Conservation (phyloP, 1,139 yeast species). For the Sporopachydermia cereana region DNA sequence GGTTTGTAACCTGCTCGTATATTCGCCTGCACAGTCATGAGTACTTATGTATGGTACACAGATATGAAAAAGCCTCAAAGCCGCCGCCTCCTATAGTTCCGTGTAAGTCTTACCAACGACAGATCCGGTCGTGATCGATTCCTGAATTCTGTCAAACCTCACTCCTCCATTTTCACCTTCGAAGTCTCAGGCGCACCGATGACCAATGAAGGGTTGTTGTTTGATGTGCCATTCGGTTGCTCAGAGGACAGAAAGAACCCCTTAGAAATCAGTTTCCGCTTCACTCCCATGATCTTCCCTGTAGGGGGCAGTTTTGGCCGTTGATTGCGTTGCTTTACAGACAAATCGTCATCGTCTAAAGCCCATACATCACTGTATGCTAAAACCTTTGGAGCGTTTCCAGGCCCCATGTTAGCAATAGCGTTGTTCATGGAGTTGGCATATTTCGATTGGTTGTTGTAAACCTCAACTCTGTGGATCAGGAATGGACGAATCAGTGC, state of each 20-base stretch:
- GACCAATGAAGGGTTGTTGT: not conserved
- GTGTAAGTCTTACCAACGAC: too few relatives aligned
- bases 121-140: too few relatives aligned
- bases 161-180: constrained; percentile 9
- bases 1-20: too few relatives aligned
- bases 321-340: constrained; percentile 67
- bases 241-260: constrained; percentile 36
- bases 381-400: constrained; percentile 16
- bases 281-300: constrained; percentile 67
- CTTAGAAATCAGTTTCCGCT: constrained; percentile 45
- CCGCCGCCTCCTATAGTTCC: too few relatives aligned
- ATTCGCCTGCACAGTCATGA: too few relatives aligned
- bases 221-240: not conserved
- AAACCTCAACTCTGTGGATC: constrained; percentile 18
- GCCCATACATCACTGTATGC: constrained; percentile 28
- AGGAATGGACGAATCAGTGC: constrained; percentile 52
- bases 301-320: constrained; percentile 88
- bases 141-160: constrained; percentile 8
- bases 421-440: constrained; percentile 42
- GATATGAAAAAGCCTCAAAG: too few relatives aligned
- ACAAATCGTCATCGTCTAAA: constrained; percentile 72
- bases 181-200: constrained; percentile 3
- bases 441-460: constrained; percentile 4
- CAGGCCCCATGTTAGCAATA: constrained; percentile 30
- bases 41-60: too few relatives aligned